These are phyloP conservation scores for Apophysomyces variabilis DNA, from an alignment of 371 early-diverging fungal genomes.

Conservation along the genomic window DNA sequence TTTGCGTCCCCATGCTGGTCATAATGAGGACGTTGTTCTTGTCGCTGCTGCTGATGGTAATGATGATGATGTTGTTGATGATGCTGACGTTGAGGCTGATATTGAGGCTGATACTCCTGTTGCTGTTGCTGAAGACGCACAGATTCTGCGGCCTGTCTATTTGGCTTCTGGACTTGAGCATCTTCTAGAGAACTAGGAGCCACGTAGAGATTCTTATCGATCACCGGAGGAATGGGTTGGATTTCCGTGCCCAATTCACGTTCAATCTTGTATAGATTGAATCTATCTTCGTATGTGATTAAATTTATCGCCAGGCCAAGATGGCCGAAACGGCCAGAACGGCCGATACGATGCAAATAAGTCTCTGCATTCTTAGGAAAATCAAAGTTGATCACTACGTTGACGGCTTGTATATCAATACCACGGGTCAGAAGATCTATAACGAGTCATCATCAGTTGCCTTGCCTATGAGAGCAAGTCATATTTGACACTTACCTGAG, in stretches of 20 bases:
- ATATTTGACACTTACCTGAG: constrained; percentile 58
- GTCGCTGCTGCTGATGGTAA: constrained; percentile 27
- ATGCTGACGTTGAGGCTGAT: constrained; percentile 36
- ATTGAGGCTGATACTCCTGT: constrained; percentile 41
- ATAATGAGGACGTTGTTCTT: constrained; percentile 12
- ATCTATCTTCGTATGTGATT: constrained; percentile 96
- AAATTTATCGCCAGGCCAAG: constrained; percentile 97
- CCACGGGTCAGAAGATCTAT: constrained; percentile 97
- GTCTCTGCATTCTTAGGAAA: constrained; percentile 99
- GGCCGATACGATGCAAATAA: constrained; percentile 99
- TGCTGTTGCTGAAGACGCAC: constrained; percentile 58
- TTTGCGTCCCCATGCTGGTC: constrained; percentile 1
- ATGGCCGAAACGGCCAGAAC: constrained; percentile 97
- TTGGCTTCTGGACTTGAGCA: constrained; percentile 49
- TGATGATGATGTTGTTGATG: constrained; percentile 43
- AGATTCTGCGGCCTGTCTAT: constrained; percentile 50
- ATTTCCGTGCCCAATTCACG: constrained; percentile 98
- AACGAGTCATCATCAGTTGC: constrained; percentile 11
- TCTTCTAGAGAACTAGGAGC: constrained; percentile 71
- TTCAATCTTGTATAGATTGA: constrained; percentile 95
- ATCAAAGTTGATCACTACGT: constrained; percentile 99
- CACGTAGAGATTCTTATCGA: constrained; percentile 90
- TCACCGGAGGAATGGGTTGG: constrained; percentile 92
- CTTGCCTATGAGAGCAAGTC: neutral
- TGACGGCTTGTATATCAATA: constrained; percentile 99